These are phyloP conservation scores for Pyricularia grisea DNA, from an alignment of 2,329 filamentous ascomycete genomes.

Conservation along the genomic window DNA sequence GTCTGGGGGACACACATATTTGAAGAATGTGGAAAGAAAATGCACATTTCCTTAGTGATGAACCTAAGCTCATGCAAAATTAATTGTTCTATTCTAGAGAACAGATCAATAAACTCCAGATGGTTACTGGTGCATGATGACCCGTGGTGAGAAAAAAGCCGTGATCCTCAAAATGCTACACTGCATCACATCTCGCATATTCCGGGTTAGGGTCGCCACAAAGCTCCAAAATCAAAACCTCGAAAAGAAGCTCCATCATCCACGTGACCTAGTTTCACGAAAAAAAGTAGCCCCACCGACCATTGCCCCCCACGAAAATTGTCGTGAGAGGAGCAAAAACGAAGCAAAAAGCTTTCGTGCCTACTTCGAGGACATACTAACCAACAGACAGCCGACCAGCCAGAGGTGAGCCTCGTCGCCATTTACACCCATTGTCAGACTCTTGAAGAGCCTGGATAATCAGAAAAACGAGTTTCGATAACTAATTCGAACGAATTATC, in stretches of 20 bases:
- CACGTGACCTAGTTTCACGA: not conserved
- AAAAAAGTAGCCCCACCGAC: not conserved
- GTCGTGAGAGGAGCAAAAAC: not conserved
- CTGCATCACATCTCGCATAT: not conserved
- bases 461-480: not conserved
- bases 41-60: no score
- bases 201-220: not conserved
- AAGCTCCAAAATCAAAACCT: not conserved
- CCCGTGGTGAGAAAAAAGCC: no score
- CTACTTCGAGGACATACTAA: not conserved
- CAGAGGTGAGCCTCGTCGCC: not conserved
- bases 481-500: not conserved
- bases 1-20: no score
- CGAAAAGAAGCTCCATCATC: not conserved
- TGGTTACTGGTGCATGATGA: no score
- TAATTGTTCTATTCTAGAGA: no score
- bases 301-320: not conserved
- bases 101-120: no score
- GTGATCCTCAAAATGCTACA: no score
- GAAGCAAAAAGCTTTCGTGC: conserved; percentile 1
- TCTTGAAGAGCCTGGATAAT: not conserved
- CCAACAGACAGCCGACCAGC: conserved; percentile 1
- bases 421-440: not conserved
- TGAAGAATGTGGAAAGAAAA: no score
- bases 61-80: no score